Percentiles rank a stretch among this genome's conserved stretches.
phyloP scores from a whole-genome alignment of 2,329 filamentous ascomycete genomes.

The Aplosporella prunicola region DNA sequence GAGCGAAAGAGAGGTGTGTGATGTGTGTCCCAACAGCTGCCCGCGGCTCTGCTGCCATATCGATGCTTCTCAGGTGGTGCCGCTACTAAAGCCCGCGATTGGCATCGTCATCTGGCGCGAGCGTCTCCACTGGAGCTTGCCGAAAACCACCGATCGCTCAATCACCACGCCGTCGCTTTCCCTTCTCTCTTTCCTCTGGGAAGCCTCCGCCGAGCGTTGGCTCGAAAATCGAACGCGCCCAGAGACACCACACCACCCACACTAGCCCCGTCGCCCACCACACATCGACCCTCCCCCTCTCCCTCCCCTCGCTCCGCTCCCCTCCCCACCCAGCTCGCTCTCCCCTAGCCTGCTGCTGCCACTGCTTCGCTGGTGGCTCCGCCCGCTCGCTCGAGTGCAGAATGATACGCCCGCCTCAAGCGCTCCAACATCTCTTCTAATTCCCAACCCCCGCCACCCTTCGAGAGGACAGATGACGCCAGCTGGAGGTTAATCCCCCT shows the following conservation, averaged over 20 bases:
- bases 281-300: neutral
- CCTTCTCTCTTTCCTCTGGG: neutral
- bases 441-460: no score
- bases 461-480: neutral
- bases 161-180: neutral
- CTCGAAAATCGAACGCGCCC: constrained; percentile 4
- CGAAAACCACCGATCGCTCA: constrained; percentile 9
- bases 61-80: no score
- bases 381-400: constrained; percentile 16
- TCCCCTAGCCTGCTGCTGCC: constrained; percentile 1
- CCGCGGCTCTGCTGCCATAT: no score
- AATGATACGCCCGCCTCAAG: constrained; percentile 20
- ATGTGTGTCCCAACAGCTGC: no score
- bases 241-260: constrained; percentile 8
- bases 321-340: neutral
- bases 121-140: constrained; percentile 10
- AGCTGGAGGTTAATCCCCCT: neutral
- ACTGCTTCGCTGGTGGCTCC: constrained; percentile 6
- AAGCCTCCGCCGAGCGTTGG: no score
- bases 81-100: no score
- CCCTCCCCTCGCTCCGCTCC: constrained; percentile 3
- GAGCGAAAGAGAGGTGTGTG: no score
- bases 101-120: no score
- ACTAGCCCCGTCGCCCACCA: neutral
- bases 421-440: no score